Evolutionary conservation across 441 rosid genomes (phyloP), one percentile per base, ranked within the genome.

Genomic region (Euphorbia schlechtendalii): DNA sequence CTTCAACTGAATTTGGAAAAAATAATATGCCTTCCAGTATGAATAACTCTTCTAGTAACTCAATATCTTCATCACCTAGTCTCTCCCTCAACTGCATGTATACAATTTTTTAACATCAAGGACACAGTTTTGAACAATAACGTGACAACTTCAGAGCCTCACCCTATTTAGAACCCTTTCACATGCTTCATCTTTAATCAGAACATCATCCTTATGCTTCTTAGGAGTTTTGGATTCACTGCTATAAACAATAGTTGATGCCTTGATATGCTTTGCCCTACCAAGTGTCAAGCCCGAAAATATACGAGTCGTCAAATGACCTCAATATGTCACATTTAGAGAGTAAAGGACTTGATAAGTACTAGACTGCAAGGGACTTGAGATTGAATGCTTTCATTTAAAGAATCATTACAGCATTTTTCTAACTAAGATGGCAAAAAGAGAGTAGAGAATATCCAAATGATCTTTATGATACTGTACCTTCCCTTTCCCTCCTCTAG

Each of bases 221-320:
- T 69, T 79, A 63, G 63, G 52, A 65, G 56, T 67, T 72, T 66
- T 87, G 18, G 81, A 81, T 78, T 81, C 83, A 34, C 54, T 67
- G 56, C 63, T 28, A 34, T 59, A 74, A 66, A 77, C 70, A 56
- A 74, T 64, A 54, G 87, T 83, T 65, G 87, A 78, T 69, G 90
- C 67, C 78, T 86, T 89, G 71, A 92, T 78, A 74, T 92, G 96
- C 82, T 85, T 86, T 71, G 96, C 96, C 86, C 96, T 92, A 79
- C 64, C 60, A 64, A 69, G 61, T 53, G 32, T 30, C 63, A 13
- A 40, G 68, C 43, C 65, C 60, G 61, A 41, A 62, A 32, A 54
- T 13, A 17, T 24, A 12, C 56, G 53, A 21, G 58, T 65, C 40
- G 54, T 52, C 28, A 41, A 40, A 7, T 18, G 15, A 12, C 55